phyloP scores from a whole-genome alignment of 2,329 filamentous ascomycete genomes.

The Rhexocercosporidium sp. region DNA sequence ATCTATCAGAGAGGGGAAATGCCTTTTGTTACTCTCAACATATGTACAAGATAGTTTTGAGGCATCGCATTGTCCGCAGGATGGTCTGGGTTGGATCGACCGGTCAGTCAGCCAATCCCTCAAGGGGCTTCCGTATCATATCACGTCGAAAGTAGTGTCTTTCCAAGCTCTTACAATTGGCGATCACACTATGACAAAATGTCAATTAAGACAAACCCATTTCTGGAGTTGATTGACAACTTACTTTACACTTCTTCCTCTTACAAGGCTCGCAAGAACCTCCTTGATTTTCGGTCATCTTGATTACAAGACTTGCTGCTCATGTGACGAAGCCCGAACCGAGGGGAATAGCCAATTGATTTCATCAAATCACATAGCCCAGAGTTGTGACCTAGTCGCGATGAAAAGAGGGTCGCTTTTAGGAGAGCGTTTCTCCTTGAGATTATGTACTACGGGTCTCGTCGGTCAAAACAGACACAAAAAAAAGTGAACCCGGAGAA shows the following conservation, averaged over 20 bases:
- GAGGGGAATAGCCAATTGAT: too few relatives aligned
- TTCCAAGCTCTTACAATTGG: constrained; percentile 8
- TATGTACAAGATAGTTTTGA: constrained; percentile 4
- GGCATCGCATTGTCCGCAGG: constrained; percentile 10
- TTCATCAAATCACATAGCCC: neutral
- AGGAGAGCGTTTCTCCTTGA: constrained; percentile 1
- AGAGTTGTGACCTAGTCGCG: neutral
- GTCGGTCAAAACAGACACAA: neutral
- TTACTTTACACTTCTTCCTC: constrained; percentile 22
- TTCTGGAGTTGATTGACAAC: neutral
- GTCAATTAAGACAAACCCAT: neutral
- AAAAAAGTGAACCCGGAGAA: neutral
- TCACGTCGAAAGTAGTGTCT: neutral
- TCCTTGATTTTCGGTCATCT: constrained; percentile 10
- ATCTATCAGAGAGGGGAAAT: neutral
- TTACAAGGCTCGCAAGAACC: constrained; percentile 20
- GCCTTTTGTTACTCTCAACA: constrained; percentile 12
- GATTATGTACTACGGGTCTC: neutral
- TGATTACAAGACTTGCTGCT: neutral
- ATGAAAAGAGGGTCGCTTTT: neutral
- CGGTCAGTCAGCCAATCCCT: neutral
- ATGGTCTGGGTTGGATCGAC: constrained; percentile 5
- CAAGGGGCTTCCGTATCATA: too few relatives aligned
- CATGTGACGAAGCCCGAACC: neutral
- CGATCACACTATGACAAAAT: constrained; percentile 13